A percentile compares a stretch with the other conserved stretches of the same genome.
phyloP scores from a whole-genome alignment of 805 yeast species.

The Saturnispora hagleri region DNA sequence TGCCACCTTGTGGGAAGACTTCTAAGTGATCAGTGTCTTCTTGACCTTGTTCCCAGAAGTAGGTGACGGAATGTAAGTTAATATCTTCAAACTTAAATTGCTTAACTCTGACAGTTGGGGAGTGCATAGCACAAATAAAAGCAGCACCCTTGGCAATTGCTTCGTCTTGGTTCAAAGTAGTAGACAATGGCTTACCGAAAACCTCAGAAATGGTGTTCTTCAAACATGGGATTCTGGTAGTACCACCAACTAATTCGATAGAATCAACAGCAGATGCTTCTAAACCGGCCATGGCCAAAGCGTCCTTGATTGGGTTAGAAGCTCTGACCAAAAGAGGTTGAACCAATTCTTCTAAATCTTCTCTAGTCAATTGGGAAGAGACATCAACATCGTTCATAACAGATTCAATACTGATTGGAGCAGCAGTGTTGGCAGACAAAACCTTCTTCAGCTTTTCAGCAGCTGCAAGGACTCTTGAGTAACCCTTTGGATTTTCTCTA shows the following conservation, averaged over 20 bases:
- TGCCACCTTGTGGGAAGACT: conserved; percentile 92
- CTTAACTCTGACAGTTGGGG: conserved; percentile 97
- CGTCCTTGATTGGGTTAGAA: conserved; percentile 67
- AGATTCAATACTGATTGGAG: conserved; percentile 92
- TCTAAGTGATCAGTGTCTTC: conserved; percentile 90
- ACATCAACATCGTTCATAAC: conserved; percentile 97
- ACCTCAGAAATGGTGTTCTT: conserved; percentile 73
- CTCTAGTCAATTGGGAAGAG: conserved; percentile 79
- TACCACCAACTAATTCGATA: conserved; percentile 95
- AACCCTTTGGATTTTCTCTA: conserved; percentile 87
- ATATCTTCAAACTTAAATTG: conserved; percentile 97
- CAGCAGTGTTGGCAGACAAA: conserved; percentile 87
- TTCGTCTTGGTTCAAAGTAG: conserved; percentile 97
- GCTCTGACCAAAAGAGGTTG: conserved; percentile 73
- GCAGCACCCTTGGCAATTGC: conserved; percentile 99
- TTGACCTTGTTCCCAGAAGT: conserved; percentile 88
- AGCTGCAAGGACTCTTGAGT: conserved; percentile 83
- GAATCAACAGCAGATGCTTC: conserved; percentile 70
- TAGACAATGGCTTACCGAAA: conserved; percentile 79
- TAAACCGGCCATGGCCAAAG: conserved; percentile 73
- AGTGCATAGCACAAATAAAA: conserved; percentile 96
- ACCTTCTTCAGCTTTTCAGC: conserved; percentile 94
- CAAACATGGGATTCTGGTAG: conserved; percentile 92
- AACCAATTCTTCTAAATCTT: conserved; percentile 84
- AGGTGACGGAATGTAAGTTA: conserved; percentile 87